These are phyloP conservation scores for Marasmius sp. DNA, from an alignment of 1,284 basidiomycete species.

Conservation along the genomic window DNA sequence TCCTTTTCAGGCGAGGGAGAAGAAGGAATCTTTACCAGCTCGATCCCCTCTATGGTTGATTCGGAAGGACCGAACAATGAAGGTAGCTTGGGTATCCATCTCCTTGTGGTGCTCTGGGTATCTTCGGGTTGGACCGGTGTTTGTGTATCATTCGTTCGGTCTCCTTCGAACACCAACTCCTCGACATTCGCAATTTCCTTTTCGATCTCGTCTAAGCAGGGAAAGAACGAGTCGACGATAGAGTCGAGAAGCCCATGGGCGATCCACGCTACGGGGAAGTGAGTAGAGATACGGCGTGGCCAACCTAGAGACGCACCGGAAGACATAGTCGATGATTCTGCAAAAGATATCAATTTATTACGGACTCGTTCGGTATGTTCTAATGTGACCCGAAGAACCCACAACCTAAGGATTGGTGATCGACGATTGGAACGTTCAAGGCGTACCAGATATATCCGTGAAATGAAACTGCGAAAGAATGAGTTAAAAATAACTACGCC, in stretches of 20 bases:
- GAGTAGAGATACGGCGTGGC: background rate
- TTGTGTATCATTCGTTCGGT: constrained; percentile 3
- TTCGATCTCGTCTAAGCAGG: constrained; percentile 82
- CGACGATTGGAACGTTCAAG: background rate
- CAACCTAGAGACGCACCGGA: constrained; percentile 50
- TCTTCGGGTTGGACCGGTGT: background rate
- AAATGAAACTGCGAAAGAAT: constrained; percentile 76
- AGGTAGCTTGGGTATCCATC: background rate
- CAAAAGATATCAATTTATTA: constrained; percentile 61
- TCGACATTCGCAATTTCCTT: constrained; percentile 83
- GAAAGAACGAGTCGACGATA: constrained; percentile 93
- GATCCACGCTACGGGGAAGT: constrained; percentile 76
- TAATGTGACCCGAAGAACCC: constrained; percentile 20
- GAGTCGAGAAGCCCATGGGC: constrained; percentile 93
- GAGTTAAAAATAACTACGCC: background rate
- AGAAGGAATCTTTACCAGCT: no score
- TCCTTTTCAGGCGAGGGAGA: no score
- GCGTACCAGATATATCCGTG: constrained; percentile 75
- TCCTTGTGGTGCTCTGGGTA: background rate
- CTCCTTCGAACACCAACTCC: constrained; percentile 55
- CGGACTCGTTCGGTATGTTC: constrained; percentile 85
- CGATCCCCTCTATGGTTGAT: background rate
- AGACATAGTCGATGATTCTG: constrained; percentile 62
- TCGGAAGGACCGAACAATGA: background rate
- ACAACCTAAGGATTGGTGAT: background rate